These are phyloP conservation scores for Pleurotus platypus DNA, from an alignment of 768 basidiomycete species.

Conservation along the genomic window DNA sequence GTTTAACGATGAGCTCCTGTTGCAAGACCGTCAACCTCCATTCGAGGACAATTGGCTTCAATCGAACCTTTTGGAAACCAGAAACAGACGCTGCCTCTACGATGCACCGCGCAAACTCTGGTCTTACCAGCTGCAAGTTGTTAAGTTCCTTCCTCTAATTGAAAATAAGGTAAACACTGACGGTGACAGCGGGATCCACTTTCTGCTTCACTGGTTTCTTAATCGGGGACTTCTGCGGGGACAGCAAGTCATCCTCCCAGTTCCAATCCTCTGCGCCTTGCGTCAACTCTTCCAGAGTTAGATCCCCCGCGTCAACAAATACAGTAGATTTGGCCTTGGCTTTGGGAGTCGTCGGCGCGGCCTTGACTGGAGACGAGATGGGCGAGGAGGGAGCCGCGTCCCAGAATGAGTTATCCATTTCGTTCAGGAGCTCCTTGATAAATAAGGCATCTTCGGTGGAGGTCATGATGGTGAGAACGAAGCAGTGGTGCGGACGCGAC, in stretches of 20 bases:
- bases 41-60: background rate
- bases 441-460: conserved; percentile 41
- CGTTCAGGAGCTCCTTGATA: conserved; percentile 47
- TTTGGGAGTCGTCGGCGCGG: conserved; percentile 7
- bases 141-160: conserved; percentile 1
- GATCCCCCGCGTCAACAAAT: conserved; percentile 24
- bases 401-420: conserved; percentile 53
- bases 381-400: conserved; percentile 33
- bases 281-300: conserved; percentile 48
- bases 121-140: conserved; percentile 17
- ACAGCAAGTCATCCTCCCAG: conserved; percentile 49
- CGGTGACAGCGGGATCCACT: background rate
- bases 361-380: conserved; percentile 24
- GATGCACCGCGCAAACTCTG: conserved; percentile 50
- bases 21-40: background rate
- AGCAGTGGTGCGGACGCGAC: too few species aligned
- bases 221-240: conserved; percentile 42
- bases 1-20: conserved; percentile 50
- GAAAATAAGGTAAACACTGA: background rate
- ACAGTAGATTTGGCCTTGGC: conserved; percentile 8
- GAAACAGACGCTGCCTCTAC: conserved; percentile 43
- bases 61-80: conserved; percentile 40
- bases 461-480: too few species aligned
- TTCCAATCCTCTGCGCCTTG: conserved; percentile 72
- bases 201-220: conserved; percentile 14